phyloP scores from a whole-genome alignment of 768 basidiomycete species.

The Xerocomellus dryophilus region DNA sequence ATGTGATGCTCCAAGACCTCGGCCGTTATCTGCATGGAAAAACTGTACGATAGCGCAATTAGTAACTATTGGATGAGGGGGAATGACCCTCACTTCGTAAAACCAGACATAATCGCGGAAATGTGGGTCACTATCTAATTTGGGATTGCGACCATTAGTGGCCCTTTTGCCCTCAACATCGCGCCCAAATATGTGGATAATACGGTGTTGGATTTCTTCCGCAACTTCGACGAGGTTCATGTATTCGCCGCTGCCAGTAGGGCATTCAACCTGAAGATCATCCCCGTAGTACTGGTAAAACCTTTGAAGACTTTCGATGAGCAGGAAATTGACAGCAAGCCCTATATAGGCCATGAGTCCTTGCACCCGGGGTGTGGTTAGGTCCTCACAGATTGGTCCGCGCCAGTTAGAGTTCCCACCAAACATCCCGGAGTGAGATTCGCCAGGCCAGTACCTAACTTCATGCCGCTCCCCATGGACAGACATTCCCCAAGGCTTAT shows the following conservation, averaged over 20 bases:
- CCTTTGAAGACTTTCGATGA: slow-evolving; percentile 94
- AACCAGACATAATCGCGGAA: slow-evolving; percentile 98
- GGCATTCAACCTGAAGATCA: slow-evolving; percentile 91
- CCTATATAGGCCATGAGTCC: slow-evolving; percentile 41
- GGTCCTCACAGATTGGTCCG: slow-evolving; percentile 74
- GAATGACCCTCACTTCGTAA: slow-evolving; percentile 63
- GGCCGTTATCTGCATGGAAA: slow-evolving; percentile 92
- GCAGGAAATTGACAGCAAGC: slow-evolving; percentile 94
- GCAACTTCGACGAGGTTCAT: slow-evolving; percentile 94
- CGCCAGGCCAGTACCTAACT: slow-evolving; percentile 97
- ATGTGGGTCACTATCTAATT: slow-evolving; percentile 87
- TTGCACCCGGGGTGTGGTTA: background rate
- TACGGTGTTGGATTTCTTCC: slow-evolving; percentile 98
- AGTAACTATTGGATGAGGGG: background rate
- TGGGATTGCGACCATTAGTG: slow-evolving; percentile 85
- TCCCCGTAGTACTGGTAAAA: slow-evolving; percentile 99
- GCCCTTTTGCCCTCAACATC: slow-evolving; percentile 85
- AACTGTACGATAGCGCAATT: slow-evolving; percentile 47
- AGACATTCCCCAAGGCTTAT: slow-evolving; percentile 91
- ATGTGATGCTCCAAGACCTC: slow-evolving; percentile 94
- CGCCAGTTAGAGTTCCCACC: slow-evolving; percentile 98
- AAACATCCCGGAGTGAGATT: slow-evolving; percentile 96
- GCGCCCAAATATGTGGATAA: slow-evolving; percentile 97
- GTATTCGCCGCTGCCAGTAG: slow-evolving; percentile 94
- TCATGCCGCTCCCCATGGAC: slow-evolving; percentile 91